Evolutionary conservation across 2,329 filamentous ascomycete genomes (phyloP), one percentile per base, ranked within the genome.

Genomic region (Alternaria gaisen): DNA sequence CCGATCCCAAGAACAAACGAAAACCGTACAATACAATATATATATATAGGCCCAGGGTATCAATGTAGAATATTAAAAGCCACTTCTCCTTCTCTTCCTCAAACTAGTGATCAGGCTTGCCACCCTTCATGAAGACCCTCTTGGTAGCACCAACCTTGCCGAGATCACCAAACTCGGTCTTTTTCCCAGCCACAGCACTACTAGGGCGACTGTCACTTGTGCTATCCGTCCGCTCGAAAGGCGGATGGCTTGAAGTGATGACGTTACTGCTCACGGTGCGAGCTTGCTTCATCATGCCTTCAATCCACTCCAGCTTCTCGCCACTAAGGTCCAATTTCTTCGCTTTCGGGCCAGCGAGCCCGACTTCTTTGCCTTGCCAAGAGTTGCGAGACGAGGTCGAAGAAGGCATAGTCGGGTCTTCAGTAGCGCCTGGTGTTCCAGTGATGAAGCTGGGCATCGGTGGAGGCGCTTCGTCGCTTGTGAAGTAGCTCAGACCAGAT

Each of bases 251-350:
- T 16, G 66, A 53, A 22, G 60, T 56, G 16, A 68, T 56, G 41
- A 73, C 60, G 75, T 88, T 88, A 57, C 86, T 86, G 72, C 89
- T 91, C 71, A 88, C 90, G 47, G 88, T 84, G 60, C 90, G 86
- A 41, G 93, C 92, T 73, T 92, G 90, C 72, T 92, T 90, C 80
- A 93, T 90, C 81, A 95, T 90, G 63, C 88, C 91, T 77, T 94
- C 90, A 10, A 95, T 90, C 92, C 92, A 95, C 40, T 89, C 88
- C 59, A 88, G 84, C 72, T 90, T 92, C 78, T 93, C 89, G 56
- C 89, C 88, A 57, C 88, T 79, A 22, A 91, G 80, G 88, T 91
- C 73, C 84, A 86, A 8, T 43, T 87, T 84, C 76, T 87, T 90
- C 36, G 85, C 83, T 47, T 85, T 87, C 1, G 91, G 91, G 0